phyloP scores from a whole-genome alignment of 306 rosid genomes.

The Mimosa pudica region DNA sequence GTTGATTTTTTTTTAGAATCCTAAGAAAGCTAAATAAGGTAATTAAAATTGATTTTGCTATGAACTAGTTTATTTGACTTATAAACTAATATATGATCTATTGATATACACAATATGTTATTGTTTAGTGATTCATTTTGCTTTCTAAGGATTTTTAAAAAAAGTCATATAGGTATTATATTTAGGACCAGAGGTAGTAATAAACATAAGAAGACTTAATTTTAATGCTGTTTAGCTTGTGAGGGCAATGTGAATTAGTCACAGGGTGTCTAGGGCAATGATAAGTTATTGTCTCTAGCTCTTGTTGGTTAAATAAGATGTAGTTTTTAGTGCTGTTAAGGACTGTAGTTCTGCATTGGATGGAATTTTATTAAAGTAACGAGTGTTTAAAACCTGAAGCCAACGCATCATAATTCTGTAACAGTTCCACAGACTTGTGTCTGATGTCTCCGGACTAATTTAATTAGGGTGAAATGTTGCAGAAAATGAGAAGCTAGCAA shows the following conservation, averaged over 20 bases:
- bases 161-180: too few species aligned
- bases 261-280: not conserved
- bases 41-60: too few species aligned
- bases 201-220: not conserved
- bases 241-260: not conserved
- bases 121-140: too few species aligned
- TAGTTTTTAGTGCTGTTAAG: too few species aligned
- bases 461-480: constrained; percentile 31
- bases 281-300: not conserved
- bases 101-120: too few species aligned
- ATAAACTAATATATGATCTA: too few species aligned
- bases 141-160: too few species aligned
- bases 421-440: not conserved
- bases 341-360: not conserved
- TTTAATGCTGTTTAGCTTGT: not conserved
- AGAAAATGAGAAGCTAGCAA: constrained; percentile 63
- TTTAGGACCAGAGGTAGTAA: not conserved
- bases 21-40: too few species aligned
- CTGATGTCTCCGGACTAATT: constrained; percentile 3
- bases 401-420: not conserved
- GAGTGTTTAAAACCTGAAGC: constrained; percentile 1
- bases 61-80: too few species aligned
- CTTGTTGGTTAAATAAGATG: too few species aligned
- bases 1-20: too few species aligned
- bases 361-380: not conserved